Evolutionary conservation across 2,329 filamentous ascomycete genomes (phyloP).

Genomic region (Penicillium italicum): DNA sequence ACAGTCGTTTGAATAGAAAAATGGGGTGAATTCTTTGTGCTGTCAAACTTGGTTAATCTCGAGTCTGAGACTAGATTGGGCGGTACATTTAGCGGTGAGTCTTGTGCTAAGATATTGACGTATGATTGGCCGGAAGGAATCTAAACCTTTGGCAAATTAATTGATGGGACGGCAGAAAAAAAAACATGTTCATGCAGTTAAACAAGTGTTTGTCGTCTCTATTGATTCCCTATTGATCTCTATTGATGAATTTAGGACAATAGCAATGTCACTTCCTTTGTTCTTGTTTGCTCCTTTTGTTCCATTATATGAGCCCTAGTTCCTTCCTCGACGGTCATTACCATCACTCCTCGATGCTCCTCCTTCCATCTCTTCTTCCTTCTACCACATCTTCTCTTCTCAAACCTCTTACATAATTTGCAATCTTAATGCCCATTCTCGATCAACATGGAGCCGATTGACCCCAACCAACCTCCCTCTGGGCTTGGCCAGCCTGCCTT

Average conservation of each 20-base stretch:
- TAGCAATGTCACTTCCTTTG: neutral
- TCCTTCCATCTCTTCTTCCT: neutral
- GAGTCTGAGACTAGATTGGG: neutral
- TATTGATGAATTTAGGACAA: neutral
- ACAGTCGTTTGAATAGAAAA: too few relatives aligned
- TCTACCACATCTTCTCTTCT: neutral
- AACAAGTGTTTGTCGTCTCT: neutral
- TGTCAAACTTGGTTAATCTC: neutral
- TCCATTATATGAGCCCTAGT: neutral
- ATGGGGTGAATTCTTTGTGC: too few relatives aligned
- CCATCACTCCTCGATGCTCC: neutral
- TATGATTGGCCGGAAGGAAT: neutral
- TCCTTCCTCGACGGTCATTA: neutral
- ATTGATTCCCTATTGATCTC: neutral
- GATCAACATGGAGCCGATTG: neutral
- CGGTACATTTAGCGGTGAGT: neutral
- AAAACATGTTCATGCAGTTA: neutral
- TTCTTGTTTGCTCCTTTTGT: neutral
- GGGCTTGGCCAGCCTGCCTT: neutral
- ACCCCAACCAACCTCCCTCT: neutral
- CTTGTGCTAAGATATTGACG: accelerated
- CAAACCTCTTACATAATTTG: neutral
- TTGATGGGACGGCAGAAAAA: neutral
- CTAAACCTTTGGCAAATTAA: neutral
- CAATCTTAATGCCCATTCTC: neutral